A percentile compares a stretch with the other conserved stretches of the same genome.
Conservation (phyloP, 805 yeast species). For the Saccharomyces mikatae region DNA sequence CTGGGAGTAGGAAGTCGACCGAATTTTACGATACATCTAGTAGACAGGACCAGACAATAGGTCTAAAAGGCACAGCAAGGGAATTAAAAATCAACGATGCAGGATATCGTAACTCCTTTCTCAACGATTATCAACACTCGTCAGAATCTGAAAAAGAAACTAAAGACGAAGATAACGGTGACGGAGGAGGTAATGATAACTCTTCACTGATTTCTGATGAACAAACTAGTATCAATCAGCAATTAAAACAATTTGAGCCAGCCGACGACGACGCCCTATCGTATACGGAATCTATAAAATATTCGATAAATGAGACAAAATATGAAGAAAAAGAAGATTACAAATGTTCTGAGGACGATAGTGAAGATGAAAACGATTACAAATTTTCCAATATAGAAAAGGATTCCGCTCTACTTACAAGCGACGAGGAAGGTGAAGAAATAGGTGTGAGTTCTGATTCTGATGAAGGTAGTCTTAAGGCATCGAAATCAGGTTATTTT, state of each 20-base stretch:
- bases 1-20: not conserved
- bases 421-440: slow-evolving; percentile 8
- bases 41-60: not conserved
- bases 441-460: slow-evolving; percentile 5
- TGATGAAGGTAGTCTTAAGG: slow-evolving; percentile 11
- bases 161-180: slow-evolving; percentile 3
- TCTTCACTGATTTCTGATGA: not conserved
- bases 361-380: slow-evolving; percentile 7
- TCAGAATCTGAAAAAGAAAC: not conserved
- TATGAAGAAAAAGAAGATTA: slow-evolving; percentile 9
- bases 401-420: slow-evolving; percentile 12
- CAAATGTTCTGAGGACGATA: not conserved
- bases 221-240: not conserved
- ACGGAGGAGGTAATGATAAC: slow-evolving; percentile 5
- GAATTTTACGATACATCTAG: not conserved
- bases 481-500: slow-evolving; percentile 24
- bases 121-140: not conserved
- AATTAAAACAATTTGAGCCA: not conserved
- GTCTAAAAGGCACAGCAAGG: not conserved
- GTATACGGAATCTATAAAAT: slow-evolving; percentile 16
- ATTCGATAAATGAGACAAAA: slow-evolving; percentile 1
- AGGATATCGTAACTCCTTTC: not conserved
- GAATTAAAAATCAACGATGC: not conserved
- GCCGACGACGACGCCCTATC: slow-evolving; percentile 16
- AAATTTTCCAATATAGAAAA: slow-evolving; percentile 9